phyloP scores from a whole-genome alignment of 2,329 filamentous ascomycete species.

The Albifimbria verrucaria region DNA sequence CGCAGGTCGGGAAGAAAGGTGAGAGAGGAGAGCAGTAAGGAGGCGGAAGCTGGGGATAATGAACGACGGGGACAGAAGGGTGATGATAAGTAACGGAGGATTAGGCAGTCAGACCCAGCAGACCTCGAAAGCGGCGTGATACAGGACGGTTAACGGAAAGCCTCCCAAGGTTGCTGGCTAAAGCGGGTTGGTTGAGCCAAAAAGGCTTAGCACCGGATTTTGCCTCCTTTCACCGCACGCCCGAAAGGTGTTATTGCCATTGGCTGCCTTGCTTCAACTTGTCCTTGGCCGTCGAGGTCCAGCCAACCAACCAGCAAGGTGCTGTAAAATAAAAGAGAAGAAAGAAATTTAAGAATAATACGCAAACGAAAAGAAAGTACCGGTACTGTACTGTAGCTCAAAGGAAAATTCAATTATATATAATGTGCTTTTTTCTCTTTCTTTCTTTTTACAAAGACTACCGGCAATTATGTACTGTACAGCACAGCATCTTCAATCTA shows the following conservation, averaged over 20 bases:
- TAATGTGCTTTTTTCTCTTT: not conserved
- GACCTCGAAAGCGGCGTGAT: constrained; percentile 17
- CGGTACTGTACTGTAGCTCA: too few species aligned
- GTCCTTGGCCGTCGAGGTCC: too few species aligned
- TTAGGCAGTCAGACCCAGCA: constrained; percentile 27
- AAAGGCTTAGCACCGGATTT: constrained; percentile 15
- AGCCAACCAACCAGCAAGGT: too few species aligned
- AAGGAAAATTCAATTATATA: too few species aligned
- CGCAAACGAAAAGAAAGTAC: too few species aligned
- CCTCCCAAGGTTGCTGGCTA: constrained; percentile 11
- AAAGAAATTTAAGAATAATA: too few species aligned
- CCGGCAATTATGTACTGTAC: too few species aligned
- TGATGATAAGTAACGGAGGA: constrained; percentile 11
- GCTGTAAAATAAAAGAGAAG: too few species aligned
- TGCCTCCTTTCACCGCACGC: constrained; percentile 19
- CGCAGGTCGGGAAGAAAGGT: constrained; percentile 5
- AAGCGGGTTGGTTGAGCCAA: constrained; percentile 13
- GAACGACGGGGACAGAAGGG: constrained; percentile 8
- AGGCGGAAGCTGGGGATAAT: constrained; percentile 7
- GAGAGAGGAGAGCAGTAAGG: constrained; percentile 7
- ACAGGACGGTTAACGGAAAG: constrained; percentile 6
- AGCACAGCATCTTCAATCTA: too few species aligned
- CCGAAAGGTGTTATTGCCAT: too few species aligned
- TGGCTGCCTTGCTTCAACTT: too few species aligned
- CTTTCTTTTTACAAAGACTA: not conserved